Evolutionary conservation across 768 basidiomycete species (phyloP).

Genomic region (Amanita subjunquillea): DNA sequence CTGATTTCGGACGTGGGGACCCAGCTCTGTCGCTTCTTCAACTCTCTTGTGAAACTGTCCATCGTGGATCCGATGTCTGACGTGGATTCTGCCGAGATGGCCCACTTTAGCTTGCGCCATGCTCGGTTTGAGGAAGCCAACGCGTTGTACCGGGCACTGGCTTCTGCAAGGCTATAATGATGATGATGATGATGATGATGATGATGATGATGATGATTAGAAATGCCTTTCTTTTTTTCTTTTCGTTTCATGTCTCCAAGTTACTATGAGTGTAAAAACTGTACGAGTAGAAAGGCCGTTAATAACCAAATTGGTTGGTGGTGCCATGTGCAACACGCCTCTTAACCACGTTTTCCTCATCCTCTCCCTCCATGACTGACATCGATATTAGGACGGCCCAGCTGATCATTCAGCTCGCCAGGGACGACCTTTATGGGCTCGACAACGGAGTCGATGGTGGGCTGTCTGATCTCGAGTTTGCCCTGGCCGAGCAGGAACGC

Average conservation of each 20-base stretch:
- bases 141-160: slow-evolving; percentile 57
- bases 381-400: slow-evolving; percentile 1
- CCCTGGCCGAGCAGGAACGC: slow-evolving; percentile 2
- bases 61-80: slow-evolving; percentile 59
- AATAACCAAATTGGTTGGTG: too few species aligned
- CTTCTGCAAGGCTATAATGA: slow-evolving; percentile 28
- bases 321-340: too few species aligned
- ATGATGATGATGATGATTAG: too few species aligned
- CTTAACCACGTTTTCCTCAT: neutral
- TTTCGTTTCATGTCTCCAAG: too few species aligned
- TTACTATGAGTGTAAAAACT: too few species aligned
- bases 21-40: slow-evolving; percentile 71
- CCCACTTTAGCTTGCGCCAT: slow-evolving; percentile 63
- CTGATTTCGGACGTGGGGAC: slow-evolving; percentile 6
- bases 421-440: slow-evolving; percentile 2
- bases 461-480: slow-evolving; percentile 3
- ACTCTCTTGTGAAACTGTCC: slow-evolving; percentile 53
- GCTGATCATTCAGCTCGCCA: slow-evolving; percentile 4
- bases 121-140: slow-evolving; percentile 74
- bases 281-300: too few species aligned
- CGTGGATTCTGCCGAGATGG: slow-evolving; percentile 67
- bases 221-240: too few species aligned
- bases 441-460: neutral
- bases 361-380: slow-evolving; percentile 3
- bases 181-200: neutral